Conservation (phyloP, 208 protist genomes). For the Wallacemonas rigidus region DNA sequence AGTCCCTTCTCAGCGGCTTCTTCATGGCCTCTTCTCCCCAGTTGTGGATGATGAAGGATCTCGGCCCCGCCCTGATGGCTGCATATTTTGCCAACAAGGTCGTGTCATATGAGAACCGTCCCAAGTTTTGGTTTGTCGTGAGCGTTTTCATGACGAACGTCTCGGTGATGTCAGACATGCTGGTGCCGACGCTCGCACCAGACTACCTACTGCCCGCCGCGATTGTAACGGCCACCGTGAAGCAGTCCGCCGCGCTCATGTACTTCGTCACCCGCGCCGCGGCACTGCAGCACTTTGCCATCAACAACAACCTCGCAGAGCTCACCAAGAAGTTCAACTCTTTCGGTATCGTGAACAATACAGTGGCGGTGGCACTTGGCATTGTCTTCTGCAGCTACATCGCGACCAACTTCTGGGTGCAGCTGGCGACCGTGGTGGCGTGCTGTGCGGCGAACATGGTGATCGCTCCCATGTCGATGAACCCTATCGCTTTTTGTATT, state of each 20-base stretch:
- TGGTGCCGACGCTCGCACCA: conserved; percentile 63
- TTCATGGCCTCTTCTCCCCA: conserved; percentile 78
- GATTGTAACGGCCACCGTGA: conserved; percentile 73
- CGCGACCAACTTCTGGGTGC: conserved; percentile 57
- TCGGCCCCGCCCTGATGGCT: conserved; percentile 67
- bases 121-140: conserved; percentile 89
- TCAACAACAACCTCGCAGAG: conserved; percentile 79
- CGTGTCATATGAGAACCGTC: conserved; percentile 85
- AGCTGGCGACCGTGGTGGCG: conserved; percentile 64
- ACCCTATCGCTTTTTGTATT: conserved; percentile 71
- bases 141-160: conserved; percentile 80
- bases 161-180: conserved; percentile 80
- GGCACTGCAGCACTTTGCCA: conserved; percentile 83
- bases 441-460: conserved; percentile 71
- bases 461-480: conserved; percentile 65
- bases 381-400: conserved; percentile 75
- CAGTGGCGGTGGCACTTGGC: conserved; percentile 65
- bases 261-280: conserved; percentile 79
- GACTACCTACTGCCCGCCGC: conserved; percentile 71
- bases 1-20: conserved; percentile 84
- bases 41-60: conserved; percentile 89
- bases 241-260: conserved; percentile 84
- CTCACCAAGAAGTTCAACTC: conserved; percentile 91
- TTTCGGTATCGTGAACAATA: conserved; percentile 84
- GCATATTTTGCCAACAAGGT: conserved; percentile 86